phyloP scores from a whole-genome alignment of 139 green algal genomes.

The Tetradesmus obliquus region DNA sequence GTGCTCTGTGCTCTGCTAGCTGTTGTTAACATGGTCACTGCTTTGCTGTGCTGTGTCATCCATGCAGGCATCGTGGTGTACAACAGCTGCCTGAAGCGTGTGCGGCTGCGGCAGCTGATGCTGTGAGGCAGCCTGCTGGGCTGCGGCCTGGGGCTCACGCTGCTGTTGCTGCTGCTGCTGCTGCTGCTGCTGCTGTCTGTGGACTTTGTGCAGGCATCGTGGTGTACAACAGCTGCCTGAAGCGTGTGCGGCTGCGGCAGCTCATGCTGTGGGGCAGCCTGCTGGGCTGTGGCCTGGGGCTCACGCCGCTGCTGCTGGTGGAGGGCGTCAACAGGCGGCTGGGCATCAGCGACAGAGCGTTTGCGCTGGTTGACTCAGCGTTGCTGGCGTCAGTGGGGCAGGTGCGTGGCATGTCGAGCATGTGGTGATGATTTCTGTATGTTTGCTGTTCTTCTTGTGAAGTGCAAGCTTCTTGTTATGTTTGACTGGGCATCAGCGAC shows the following conservation, averaged over 20 bases:
- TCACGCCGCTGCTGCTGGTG: constrained; percentile 41
- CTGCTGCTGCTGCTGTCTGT: background rate
- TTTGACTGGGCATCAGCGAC: background rate
- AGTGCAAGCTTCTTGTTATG: background rate
- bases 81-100: constrained; percentile 23
- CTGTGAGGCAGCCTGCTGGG: constrained; percentile 24
- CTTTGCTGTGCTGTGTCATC: too few relatives aligned
- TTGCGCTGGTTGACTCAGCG: constrained; percentile 33
- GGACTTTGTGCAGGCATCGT: background rate
- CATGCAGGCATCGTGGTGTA: constrained; percentile 24
- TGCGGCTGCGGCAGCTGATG: constrained; percentile 27
- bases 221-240: constrained; percentile 36
- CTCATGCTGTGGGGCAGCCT: constrained; percentile 35
- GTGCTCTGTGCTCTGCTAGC: too few relatives aligned
- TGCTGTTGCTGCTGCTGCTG: constrained; percentile 2
- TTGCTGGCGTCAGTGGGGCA: constrained; percentile 27
- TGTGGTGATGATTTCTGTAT: background rate
- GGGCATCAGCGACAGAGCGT: constrained; percentile 27
- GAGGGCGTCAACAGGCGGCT: constrained; percentile 27
- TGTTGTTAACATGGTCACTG: too few relatives aligned
- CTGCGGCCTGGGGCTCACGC: background rate
- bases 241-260: constrained; percentile 8
- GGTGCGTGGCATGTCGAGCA: background rate
- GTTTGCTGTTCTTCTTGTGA: background rate
- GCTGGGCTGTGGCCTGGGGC: constrained; percentile 15